phyloP scores from a whole-genome alignment of 345 rosid genomes.

The Carallia pectinifolia region DNA sequence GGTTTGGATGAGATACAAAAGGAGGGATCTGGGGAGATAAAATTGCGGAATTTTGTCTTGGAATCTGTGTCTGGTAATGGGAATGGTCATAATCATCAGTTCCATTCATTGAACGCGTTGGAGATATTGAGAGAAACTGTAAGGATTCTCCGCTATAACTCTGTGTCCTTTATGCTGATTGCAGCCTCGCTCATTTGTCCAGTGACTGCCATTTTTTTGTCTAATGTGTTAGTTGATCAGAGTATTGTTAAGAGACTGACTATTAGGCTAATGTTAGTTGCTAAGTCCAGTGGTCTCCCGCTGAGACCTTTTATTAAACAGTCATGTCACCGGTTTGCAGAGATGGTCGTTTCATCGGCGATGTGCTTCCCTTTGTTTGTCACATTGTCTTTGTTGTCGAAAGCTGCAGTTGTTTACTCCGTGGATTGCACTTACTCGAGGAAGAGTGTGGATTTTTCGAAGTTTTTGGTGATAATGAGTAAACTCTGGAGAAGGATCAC shows the following conservation, averaged over 20 bases:
- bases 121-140: constrained; percentile 90
- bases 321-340: constrained; percentile 65
- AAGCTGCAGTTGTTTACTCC: constrained; percentile 78
- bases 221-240: constrained; percentile 70
- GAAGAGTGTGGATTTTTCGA: constrained; percentile 45
- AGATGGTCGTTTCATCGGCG: constrained; percentile 60
- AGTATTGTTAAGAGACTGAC: constrained; percentile 58
- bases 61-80: constrained; percentile 40
- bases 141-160: constrained; percentile 73
- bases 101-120: constrained; percentile 69
- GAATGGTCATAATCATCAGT: constrained; percentile 26
- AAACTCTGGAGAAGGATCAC: constrained; percentile 71
- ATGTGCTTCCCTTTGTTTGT: constrained; percentile 75
- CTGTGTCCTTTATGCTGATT: constrained; percentile 56
- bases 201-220: constrained; percentile 61
- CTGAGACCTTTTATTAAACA: constrained; percentile 58
- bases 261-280: constrained; percentile 57
- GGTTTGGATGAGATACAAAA: constrained; percentile 30
- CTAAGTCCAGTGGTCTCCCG: constrained; percentile 74
- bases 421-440: constrained; percentile 77
- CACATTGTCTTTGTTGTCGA: constrained; percentile 58
- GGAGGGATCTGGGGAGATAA: constrained; percentile 38
- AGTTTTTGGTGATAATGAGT: constrained; percentile 45
- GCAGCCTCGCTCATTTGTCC: constrained; percentile 72
- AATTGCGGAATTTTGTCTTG: constrained; percentile 34